These are phyloP conservation scores for Psilocybe azurescens DNA, from an alignment of 768 basidiomycete species.

Conservation along the genomic window DNA sequence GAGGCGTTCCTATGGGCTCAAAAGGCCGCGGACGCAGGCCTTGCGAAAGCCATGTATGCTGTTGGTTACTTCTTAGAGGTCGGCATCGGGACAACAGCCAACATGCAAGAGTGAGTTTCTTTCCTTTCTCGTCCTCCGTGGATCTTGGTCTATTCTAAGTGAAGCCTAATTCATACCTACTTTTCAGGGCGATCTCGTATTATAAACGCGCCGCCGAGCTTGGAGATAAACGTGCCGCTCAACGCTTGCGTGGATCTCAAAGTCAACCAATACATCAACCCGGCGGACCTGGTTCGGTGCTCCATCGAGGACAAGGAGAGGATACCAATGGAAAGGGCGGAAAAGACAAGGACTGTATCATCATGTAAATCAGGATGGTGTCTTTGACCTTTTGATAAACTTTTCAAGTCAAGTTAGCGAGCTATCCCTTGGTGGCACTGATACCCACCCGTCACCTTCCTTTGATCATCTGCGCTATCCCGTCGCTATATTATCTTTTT, in stretches of 20 bases:
- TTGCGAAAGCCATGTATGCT: constrained; percentile 97
- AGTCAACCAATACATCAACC: constrained; percentile 59
- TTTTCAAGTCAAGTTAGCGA: not conserved
- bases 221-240: constrained; percentile 92
- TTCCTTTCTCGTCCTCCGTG: constrained; percentile 12
- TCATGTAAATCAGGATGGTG: constrained; percentile 63
- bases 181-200: constrained; percentile 68
- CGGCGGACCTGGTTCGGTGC: constrained; percentile 65
- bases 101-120: constrained; percentile 65
- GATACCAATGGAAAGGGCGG: constrained; percentile 50
- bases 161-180: constrained; percentile 12
- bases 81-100: constrained; percentile 80
- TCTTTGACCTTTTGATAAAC: not conserved
- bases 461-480: constrained; percentile 1
- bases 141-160: constrained; percentile 9
- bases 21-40: constrained; percentile 90
- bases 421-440: not conserved
- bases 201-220: constrained; percentile 91
- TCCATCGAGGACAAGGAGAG: constrained; percentile 55
- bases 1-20: constrained; percentile 98
- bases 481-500: constrained; percentile 5
- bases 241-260: constrained; percentile 73
- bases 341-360: constrained; percentile 84
- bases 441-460: not conserved
- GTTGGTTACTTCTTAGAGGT: constrained; percentile 98